A percentile compares a stretch with the other conserved stretches of the same genome.
These are phyloP conservation scores for Fusarium agapanthi DNA, from an alignment of 2,329 filamentous ascomycete species.

Conservation along the genomic window DNA sequence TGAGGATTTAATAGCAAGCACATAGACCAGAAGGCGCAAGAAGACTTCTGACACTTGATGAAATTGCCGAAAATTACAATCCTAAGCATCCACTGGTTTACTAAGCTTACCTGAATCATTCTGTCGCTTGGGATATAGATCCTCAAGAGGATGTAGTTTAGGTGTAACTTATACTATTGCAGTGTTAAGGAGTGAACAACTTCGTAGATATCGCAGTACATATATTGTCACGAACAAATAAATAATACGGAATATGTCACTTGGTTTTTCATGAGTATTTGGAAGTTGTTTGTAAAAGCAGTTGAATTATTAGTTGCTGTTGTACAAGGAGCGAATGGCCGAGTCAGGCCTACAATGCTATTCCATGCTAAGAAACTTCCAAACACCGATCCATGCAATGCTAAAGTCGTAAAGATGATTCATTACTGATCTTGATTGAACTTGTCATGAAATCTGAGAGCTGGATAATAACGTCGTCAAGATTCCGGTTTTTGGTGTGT, in stretches of 20 bases:
- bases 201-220: background rate
- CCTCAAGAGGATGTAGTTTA: background rate
- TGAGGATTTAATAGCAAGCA: background rate
- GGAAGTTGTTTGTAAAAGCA: background rate
- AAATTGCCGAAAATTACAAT: background rate
- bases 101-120: background rate
- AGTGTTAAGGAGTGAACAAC: background rate
- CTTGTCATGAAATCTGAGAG: background rate
- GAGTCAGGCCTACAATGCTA: conserved; percentile 4
- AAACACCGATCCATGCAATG: conserved; percentile 32
- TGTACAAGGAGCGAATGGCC: conserved; percentile 34
- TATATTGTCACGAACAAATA: background rate
- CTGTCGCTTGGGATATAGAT: background rate
- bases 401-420: conserved; percentile 3
- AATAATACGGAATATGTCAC: background rate
- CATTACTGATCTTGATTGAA: background rate
- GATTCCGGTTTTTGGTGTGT: background rate
- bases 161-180: background rate
- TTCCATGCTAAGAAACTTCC: conserved; percentile 19
- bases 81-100: background rate
- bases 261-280: background rate
- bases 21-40: background rate
- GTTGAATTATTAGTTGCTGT: conserved; percentile 26
- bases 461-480: background rate
- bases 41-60: background rate